Percentiles rank a stretch among this genome's conserved stretches.
Conservation (phyloP, 139 green algal species). For the Medakamo hakoo region DNA sequence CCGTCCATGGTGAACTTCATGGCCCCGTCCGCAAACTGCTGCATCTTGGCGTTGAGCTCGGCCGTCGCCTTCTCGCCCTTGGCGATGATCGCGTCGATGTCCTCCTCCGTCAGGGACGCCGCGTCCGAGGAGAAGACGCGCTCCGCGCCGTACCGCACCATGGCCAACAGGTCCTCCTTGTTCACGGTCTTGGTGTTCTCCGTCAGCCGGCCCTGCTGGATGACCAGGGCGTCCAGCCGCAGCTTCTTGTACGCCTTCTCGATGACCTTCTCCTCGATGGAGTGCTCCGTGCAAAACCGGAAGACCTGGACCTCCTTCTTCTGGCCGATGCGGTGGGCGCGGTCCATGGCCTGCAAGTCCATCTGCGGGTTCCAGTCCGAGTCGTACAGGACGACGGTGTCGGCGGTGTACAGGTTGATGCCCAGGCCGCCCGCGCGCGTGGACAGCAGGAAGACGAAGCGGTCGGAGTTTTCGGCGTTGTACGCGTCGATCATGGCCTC, state of each 20-base stretch:
- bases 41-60: conserved; percentile 92
- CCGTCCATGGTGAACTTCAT: conserved; percentile 90
- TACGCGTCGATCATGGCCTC: conserved; percentile 82
- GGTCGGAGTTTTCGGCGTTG: conserved; percentile 70
- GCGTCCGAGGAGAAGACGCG: conserved; percentile 75
- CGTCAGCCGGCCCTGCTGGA: conserved; percentile 94
- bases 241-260: conserved; percentile 99
- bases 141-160: conserved; percentile 96
- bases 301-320: conserved; percentile 99
- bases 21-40: conserved; percentile 85
- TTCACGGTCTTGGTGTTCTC: conserved; percentile 78
- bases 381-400: conserved; percentile 95
- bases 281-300: conserved; percentile 92
- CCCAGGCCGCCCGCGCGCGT: conserved; percentile 87
- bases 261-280: conserved; percentile 99
- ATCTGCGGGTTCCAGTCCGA: conserved; percentile 51
- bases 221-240: conserved; percentile 94
- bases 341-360: conserved; percentile 90
- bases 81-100: conserved; percentile 90
- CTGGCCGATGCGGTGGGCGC: conserved; percentile 96
- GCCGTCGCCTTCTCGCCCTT: conserved; percentile 68
- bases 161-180: conserved; percentile 96
- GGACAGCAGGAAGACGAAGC: conserved; percentile 92
- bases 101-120: conserved; percentile 58
- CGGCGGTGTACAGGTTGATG: conserved; percentile 96